Base-by-base conservation (phyloP, 179 eudicot genomes). In the Pouteria campechiana region DNA sequence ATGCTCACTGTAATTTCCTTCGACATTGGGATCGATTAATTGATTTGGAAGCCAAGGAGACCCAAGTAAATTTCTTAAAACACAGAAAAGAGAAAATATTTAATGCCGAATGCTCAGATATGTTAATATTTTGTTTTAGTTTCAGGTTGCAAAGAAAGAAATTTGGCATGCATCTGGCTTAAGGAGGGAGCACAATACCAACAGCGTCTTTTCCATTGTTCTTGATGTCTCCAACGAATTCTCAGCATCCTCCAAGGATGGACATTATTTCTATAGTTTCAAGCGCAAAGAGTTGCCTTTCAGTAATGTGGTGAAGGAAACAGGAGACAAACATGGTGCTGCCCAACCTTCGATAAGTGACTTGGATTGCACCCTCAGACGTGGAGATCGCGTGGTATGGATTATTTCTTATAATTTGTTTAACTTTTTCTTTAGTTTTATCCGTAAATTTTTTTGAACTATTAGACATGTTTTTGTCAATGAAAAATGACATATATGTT, bases 351-450 rank as follows among this genome's bases (percentile, higher is more conserved):
- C 51, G 11, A 45, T 41, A 13, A 65, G 50, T 48, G 71, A 70
- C 42, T 49, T 72, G 36, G 63, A 67, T 50, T 64, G 75, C 64
- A 55, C 62, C 31, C 78, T 92, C 9, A 82, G 67, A 41, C 69
- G 44, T 54, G 96, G 99, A 30, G 99, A 92, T 65, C 78, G 79
- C 56, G 96, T 87, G 99, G 99, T 92, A 83, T 24, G 31, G 24
- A 11, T 38, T 28, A 12, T 41, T 30, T 41, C 17, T 31, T 24
- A 5, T 45, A 12, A 16, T 18, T 32, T 37, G 24, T 29, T 16
- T 9, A 17, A 7, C 32, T 17, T 22, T 40, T 25, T 37, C 10
- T 38, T 28, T 3, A 39, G n/a, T n/a, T n/a, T n/a, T n/a, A n/a
- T n/a, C n/a, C n/a, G n/a, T n/a, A n/a, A n/a, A n/a, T n/a, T n/a